A percentile compares a stretch with the other conserved stretches of the same genome.
Conservation (phyloP, 495 filamentous ascomycete species). For the Bombardia bombarda region DNA sequence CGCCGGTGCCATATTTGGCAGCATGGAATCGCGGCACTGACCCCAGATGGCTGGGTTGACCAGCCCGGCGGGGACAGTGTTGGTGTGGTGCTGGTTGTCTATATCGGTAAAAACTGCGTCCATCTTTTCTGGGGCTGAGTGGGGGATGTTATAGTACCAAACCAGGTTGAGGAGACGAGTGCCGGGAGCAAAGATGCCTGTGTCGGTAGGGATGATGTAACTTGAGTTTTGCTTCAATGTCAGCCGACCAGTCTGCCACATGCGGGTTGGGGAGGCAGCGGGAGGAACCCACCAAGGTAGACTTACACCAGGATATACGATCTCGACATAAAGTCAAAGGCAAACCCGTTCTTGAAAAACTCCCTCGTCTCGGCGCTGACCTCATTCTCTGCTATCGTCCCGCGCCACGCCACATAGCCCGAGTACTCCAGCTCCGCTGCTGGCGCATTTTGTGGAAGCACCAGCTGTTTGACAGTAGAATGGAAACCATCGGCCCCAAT, state of each 20-base stretch:
- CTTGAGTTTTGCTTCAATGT: slow-evolving; percentile 3
- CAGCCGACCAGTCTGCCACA: not conserved
- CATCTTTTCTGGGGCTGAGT: slow-evolving; percentile 28
- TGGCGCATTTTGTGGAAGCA: slow-evolving; percentile 3
- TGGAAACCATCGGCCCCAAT: slow-evolving; percentile 45
- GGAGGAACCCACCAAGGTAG: no score
- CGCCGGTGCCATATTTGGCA: slow-evolving; percentile 25
- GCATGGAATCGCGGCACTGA: slow-evolving; percentile 15
- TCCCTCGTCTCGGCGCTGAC: slow-evolving; percentile 15
- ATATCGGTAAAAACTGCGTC: slow-evolving; percentile 39
- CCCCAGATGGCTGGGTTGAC: slow-evolving; percentile 32
- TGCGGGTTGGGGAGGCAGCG: no score
- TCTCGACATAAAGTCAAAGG: slow-evolving; percentile 1
- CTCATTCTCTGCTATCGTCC: slow-evolving; percentile 35
- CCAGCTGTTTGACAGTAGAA: slow-evolving; percentile 35
- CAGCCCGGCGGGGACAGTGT: slow-evolving; percentile 37
- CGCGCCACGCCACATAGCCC: slow-evolving; percentile 45
- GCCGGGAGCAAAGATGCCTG: slow-evolving; percentile 29
- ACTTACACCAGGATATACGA: slow-evolving; percentile 14
- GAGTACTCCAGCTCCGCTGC: slow-evolving; percentile 32
- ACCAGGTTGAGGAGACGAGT: slow-evolving; percentile 42
- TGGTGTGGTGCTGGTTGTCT: slow-evolving; percentile 26
- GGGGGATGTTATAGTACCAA: slow-evolving; percentile 40
- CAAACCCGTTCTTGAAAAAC: slow-evolving; percentile 21
- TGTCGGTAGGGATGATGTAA: slow-evolving; percentile 39